Conservation (phyloP, 169 alveolate genomes). For the Perkinsus marinus region DNA sequence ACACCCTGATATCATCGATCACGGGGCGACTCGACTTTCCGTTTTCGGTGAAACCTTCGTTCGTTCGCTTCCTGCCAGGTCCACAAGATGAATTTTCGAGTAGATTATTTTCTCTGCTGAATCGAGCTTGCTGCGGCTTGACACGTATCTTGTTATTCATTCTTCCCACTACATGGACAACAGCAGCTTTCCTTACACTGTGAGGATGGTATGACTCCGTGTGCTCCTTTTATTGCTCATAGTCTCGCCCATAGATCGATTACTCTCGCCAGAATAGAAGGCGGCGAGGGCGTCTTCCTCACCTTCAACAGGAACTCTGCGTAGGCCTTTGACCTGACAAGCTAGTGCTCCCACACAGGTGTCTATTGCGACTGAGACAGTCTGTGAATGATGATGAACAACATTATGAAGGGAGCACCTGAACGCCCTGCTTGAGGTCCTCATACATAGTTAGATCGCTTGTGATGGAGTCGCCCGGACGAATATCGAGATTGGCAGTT, state of each 20-base stretch:
- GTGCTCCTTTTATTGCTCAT: slow-evolving; percentile 68
- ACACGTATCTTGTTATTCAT: not conserved
- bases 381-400: no score
- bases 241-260: slow-evolving; percentile 70
- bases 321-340: slow-evolving; percentile 9
- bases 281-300: slow-evolving; percentile 66
- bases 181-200: slow-evolving; percentile 37
- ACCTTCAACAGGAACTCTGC: slow-evolving; percentile 21
- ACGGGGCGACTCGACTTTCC: no score
- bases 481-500: slow-evolving; percentile 34
- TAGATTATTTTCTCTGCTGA: slow-evolving; percentile 59
- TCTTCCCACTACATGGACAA: not conserved
- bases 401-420: slow-evolving; percentile 1
- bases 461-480: slow-evolving; percentile 26
- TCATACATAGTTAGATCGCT: slow-evolving; percentile 41
- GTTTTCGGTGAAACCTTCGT: slow-evolving; percentile 67
- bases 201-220: slow-evolving; percentile 78
- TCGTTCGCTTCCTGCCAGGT: slow-evolving; percentile 86
- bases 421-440: slow-evolving; percentile 49
- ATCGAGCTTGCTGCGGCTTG: slow-evolving; percentile 15
- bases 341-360: not conserved
- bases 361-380: no score
- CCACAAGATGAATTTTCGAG: slow-evolving; percentile 74
- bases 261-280: slow-evolving; percentile 68
- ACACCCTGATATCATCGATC: no score